Evolutionary conservation across 2,329 filamentous ascomycete species (phyloP), one percentile per base, ranked within the genome.

Genomic region (Chaetomium strumarium): DNA sequence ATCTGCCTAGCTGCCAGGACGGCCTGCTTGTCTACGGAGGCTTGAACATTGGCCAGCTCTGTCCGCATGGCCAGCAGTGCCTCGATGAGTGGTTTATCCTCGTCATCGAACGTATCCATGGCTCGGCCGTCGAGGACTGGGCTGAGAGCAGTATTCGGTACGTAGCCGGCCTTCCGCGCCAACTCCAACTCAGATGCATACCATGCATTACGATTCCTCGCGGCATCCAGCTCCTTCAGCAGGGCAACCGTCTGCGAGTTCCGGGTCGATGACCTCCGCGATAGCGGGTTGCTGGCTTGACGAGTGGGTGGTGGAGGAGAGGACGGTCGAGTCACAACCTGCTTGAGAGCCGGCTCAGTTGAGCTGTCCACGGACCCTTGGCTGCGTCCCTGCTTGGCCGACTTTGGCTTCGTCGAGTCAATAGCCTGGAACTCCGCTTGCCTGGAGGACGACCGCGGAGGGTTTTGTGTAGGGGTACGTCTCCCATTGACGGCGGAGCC

Each of bases 111-210:
- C 0, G 84, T 84, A 60, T 95, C 90, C 2, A 85, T 78, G 0
- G 80, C 78, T 55, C 86, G 83, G 60, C 86, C 84, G 58, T 97
- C 92, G 20, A 96, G 74, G 0, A 83, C 77, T 13, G 89, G 84
- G 63, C 81, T 88, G 24, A 83, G 79, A 1, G 84, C 83, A 2
- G 83, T 75, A 57, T 81, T 90, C 14, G 88, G 80, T 7, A 83
- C 78, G 64, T 97, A 99, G 5, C 93, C 93, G 38, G 89, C 83
- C 70, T 96, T 96, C 46, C 88, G 84, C 7, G 93, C 95, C 58
- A 99, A 75, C 53, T 95, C 90, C 42, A 99, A 76, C 70, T 99
- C 93, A 0, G 92, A 96, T 8, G 90, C 90, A 68, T 95, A 96
- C 93, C 93, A 99, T 0, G 92, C 92, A 70, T 96, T 97, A 47